Base-by-base conservation (phyloP, 257 asterid genomes). In the Euphrasia confusa region DNA sequence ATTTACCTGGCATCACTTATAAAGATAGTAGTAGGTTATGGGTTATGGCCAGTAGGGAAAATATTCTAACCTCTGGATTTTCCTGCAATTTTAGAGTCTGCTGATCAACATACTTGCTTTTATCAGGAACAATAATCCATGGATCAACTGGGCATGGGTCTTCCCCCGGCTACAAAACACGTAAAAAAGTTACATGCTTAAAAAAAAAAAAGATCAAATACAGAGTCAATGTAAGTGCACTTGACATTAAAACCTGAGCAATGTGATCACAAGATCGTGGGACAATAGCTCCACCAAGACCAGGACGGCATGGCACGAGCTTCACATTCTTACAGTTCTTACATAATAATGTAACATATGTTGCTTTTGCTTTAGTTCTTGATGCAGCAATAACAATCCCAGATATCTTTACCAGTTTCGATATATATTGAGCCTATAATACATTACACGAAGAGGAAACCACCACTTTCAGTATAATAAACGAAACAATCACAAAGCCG, bases 321-420 rank as follows among this genome's bases (percentile, higher is more conserved):
- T 83, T 89, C 42, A 87, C 85, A 75, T 89, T 89, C 81, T 81
- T 87, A 75, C 97, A 93, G 39, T 89, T 89, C 76, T 85, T 89
- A 61, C 99, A 93, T 74, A 93, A 68, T 76, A 89, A 76, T 48
- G 96, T 87, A 66, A 93, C 96, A 63, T 89, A 89, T 58, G 97
- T 87, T 14, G 99, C 99, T 77, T 93, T 93, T 3, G 97, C 99
- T 75, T 87, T 93, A 30, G 96, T 89, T 82, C 95, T 93, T 59
- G 99, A 93, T 50, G 99, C 97, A 65, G 99, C 99, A 77, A 93
- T 93, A 63, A 80, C 88, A 59, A 93, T 93, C 57, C 97, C 99
- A 54, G 97, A 93, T 70, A 89, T 70, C 77, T 89, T 93, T 47
- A 93, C 97, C 71, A 93, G 74, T 73, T 85, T 89, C 8, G 99